Conservation (phyloP, 2,329 filamentous ascomycete genomes). For the Diaporthe sp. region DNA sequence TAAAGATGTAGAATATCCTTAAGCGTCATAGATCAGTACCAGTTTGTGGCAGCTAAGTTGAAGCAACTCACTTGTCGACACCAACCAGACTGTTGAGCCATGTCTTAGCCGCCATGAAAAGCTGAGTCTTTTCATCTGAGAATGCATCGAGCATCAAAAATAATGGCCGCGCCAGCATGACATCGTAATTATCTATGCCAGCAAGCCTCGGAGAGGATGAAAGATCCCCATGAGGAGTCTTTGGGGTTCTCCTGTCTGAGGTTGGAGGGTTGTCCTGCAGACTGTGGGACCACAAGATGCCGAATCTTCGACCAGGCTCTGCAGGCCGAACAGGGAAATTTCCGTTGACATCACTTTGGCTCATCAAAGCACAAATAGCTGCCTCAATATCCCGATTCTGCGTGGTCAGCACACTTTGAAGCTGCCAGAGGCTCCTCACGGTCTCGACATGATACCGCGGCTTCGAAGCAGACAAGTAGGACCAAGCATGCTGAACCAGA, state of each 20-base stretch:
- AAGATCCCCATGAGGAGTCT: slow-evolving; percentile 55
- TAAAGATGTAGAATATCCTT: slow-evolving; percentile 74
- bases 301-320: slow-evolving; percentile 78
- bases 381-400: slow-evolving; percentile 84
- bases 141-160: slow-evolving; percentile 87
- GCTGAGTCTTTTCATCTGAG: slow-evolving; percentile 78
- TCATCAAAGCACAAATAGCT: slow-evolving; percentile 78
- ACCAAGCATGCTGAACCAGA: slow-evolving; percentile 82
- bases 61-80: slow-evolving; percentile 69
- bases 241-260: slow-evolving; percentile 64
- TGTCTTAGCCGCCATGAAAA: slow-evolving; percentile 81
- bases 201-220: slow-evolving; percentile 59
- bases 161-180: slow-evolving; percentile 84
- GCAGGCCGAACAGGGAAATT: slow-evolving; percentile 63
- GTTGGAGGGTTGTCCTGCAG: slow-evolving; percentile 69
- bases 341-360: slow-evolving; percentile 64
- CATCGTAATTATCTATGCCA: slow-evolving; percentile 74
- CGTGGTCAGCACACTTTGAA: slow-evolving; percentile 80
- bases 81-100: slow-evolving; percentile 82
- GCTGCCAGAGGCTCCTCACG: slow-evolving; percentile 86
- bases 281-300: slow-evolving; percentile 86
- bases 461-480: slow-evolving; percentile 82
- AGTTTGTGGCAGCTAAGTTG: background rate
- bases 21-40: slow-evolving; percentile 44
- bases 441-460: slow-evolving; percentile 97